Conservation (phyloP, 2,329 filamentous ascomycete genomes). For the Colletotrichum salicis region DNA sequence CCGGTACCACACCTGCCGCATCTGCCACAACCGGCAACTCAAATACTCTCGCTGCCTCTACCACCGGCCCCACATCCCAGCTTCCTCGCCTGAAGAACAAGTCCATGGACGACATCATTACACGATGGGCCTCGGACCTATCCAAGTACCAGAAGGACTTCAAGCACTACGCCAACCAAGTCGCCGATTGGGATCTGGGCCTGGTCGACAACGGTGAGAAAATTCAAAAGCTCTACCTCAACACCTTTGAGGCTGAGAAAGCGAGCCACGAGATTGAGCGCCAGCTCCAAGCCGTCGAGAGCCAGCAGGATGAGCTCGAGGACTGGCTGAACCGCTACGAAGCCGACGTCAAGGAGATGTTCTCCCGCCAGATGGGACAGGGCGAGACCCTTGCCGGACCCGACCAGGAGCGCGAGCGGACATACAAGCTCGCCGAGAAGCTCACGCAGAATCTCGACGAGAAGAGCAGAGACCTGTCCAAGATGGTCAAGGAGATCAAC, state of each 20-base stretch:
- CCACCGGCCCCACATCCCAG: conserved; percentile 81
- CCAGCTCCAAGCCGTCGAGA: conserved; percentile 88
- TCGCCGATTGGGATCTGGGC: conserved; percentile 90
- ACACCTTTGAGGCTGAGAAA: conserved; percentile 92
- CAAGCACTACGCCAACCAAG: conserved; percentile 86
- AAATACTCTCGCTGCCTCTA: conserved; percentile 74
- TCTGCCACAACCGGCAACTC: conserved; percentile 40
- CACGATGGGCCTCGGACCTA: conserved; percentile 93
- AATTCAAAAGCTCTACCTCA: conserved; percentile 91
- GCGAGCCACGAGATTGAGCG: conserved; percentile 94
- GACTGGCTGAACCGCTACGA: conserved; percentile 92
- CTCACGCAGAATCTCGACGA: conserved; percentile 90
- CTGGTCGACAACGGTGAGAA: conserved; percentile 95
- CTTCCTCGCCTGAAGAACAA: conserved; percentile 96
- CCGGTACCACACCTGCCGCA: conserved; percentile 34
- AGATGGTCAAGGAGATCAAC: conserved; percentile 99
- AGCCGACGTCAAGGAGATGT: conserved; percentile 88
- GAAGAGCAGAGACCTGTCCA: conserved; percentile 90
- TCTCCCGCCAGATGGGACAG: conserved; percentile 80
- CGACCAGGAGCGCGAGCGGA: conserved; percentile 94
- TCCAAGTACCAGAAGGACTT: conserved; percentile 98
- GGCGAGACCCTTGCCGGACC: conserved; percentile 84
- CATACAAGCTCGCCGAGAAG: conserved; percentile 95
- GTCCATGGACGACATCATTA: conserved; percentile 99
- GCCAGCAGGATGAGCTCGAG: conserved; percentile 90